These are phyloP conservation scores for Xylaria arbuscula DNA, from an alignment of 2,329 filamentous ascomycete species.

Conservation along the genomic window DNA sequence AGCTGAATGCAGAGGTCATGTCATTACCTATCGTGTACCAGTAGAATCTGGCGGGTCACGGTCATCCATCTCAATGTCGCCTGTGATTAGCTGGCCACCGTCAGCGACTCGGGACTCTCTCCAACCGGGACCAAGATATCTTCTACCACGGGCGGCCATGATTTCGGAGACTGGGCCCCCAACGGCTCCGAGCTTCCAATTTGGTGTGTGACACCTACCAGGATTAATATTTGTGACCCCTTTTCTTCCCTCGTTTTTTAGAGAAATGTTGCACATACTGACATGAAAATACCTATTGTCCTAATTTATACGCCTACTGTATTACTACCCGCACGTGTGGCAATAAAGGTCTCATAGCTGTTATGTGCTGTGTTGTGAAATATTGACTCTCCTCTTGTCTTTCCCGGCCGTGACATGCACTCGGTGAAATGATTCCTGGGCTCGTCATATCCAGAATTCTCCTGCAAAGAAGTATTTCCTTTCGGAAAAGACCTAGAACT, in stretches of 20 bases:
- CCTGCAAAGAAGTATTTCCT: too few species aligned
- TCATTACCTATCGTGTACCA: slow-evolving; percentile 32
- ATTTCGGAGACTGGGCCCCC: slow-evolving; percentile 27
- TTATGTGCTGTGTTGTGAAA: neutral
- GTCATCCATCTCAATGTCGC: slow-evolving; percentile 19
- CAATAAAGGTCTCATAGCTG: neutral
- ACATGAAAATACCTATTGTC: neutral
- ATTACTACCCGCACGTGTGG: too few species aligned
- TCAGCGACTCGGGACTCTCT: slow-evolving; percentile 20
- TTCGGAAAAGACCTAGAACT: too few species aligned
- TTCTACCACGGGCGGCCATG: slow-evolving; percentile 8
- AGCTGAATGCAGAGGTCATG: slow-evolving; percentile 32
- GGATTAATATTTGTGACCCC: neutral
- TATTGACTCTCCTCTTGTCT: neutral
- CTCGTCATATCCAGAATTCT: neutral
- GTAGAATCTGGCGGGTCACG: slow-evolving; percentile 26
- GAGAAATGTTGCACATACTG: neutral
- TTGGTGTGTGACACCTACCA: slow-evolving; percentile 23
- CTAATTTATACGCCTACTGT: neutral
- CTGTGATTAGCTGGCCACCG: slow-evolving; percentile 33
- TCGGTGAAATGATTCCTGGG: slow-evolving; percentile 4
- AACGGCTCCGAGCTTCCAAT: slow-evolving; percentile 31
- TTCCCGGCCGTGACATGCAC: slow-evolving; percentile 16
- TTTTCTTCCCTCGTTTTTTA: neutral
- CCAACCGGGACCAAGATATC: slow-evolving; percentile 31